These are phyloP conservation scores for Purpureocillium takamizusanense DNA, from an alignment of 2,329 filamentous ascomycete genomes.

Conservation along the genomic window DNA sequence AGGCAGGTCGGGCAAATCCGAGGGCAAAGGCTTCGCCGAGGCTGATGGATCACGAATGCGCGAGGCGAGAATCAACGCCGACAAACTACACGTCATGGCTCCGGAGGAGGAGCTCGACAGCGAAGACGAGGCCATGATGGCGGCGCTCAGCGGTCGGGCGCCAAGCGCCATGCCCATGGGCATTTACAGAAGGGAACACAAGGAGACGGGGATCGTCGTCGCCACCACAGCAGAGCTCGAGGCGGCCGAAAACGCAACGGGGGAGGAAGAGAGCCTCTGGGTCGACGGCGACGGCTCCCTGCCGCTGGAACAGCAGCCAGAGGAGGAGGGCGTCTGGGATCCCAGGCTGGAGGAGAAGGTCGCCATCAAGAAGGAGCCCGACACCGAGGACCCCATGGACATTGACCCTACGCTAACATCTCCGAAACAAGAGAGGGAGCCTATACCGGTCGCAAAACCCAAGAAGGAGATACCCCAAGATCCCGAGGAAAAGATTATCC, in stretches of 20 bases:
- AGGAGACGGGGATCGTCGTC: constrained; percentile 43
- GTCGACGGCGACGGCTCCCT: constrained; percentile 25
- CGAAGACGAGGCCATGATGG: constrained; percentile 33
- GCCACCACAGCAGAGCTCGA: constrained; percentile 50
- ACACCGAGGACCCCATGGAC: constrained; percentile 30
- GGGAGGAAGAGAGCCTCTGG: constrained; percentile 37
- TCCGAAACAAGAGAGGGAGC: constrained; percentile 12
- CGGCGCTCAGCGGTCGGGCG: constrained; percentile 19
- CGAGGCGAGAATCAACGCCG: constrained; percentile 46
- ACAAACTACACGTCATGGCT: constrained; percentile 39
- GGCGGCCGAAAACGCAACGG: constrained; percentile 38
- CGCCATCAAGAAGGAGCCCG: constrained; percentile 36
- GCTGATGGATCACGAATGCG: constrained; percentile 17
- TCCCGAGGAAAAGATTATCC: constrained; percentile 27
- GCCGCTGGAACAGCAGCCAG: constrained; percentile 18
- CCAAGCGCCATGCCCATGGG: constrained; percentile 41
- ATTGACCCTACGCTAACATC: constrained; percentile 24
- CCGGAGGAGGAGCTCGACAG: constrained; percentile 35
- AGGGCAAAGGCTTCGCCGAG: constrained; percentile 30
- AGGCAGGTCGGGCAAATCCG: constrained; percentile 19
- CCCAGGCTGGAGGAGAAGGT: constrained; percentile 25
- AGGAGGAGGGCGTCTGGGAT: constrained; percentile 34
- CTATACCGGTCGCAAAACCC: constrained; percentile 8
- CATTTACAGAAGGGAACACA: constrained; percentile 44
- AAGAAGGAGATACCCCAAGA: constrained; percentile 21